A percentile compares a stretch with the other conserved stretches of the same genome.
phyloP scores from a whole-genome alignment of 139 green algal genomes.

The Diplosphaera chodatii region DNA sequence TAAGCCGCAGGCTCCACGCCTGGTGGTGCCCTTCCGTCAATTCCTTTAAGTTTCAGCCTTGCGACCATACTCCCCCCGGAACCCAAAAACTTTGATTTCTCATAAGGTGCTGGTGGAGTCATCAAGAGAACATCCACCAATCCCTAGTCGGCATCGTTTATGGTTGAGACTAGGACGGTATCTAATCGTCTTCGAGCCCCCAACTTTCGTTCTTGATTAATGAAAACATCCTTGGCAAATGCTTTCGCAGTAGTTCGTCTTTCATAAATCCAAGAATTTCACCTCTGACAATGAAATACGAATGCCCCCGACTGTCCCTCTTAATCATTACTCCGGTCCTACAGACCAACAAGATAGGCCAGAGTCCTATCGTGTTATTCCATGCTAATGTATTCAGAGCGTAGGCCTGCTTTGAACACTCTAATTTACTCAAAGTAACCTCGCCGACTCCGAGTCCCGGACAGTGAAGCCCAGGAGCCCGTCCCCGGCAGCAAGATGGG shows the following conservation, averaged over 20 bases:
- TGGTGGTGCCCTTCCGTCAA: slow-evolving; percentile 95
- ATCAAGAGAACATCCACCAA: slow-evolving; percentile 93
- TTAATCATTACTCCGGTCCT: slow-evolving; percentile 99
- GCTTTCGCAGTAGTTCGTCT: slow-evolving; percentile 99
- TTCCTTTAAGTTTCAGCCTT: slow-evolving; percentile 94
- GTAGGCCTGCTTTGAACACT: slow-evolving; percentile 96
- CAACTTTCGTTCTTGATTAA: slow-evolving; percentile 99
- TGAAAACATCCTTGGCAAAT: slow-evolving; percentile 99
- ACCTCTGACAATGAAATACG: slow-evolving; percentile 99
- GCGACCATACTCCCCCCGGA: slow-evolving; percentile 95
- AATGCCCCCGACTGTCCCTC: slow-evolving; percentile 99
- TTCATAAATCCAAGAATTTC: slow-evolving; percentile 99
- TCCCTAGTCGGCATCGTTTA: slow-evolving; percentile 99
- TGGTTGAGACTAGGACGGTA: slow-evolving; percentile 99
- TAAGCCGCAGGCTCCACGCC: slow-evolving; percentile 91
- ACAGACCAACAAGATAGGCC: slow-evolving; percentile 95
- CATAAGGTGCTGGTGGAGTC: slow-evolving; percentile 95
- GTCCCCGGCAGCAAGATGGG: slow-evolving; percentile 78
- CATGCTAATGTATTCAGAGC: slow-evolving; percentile 98
- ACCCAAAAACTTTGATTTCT: slow-evolving; percentile 99
- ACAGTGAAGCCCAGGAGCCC: slow-evolving; percentile 81
- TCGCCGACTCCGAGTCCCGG: slow-evolving; percentile 72
- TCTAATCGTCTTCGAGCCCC: slow-evolving; percentile 99
- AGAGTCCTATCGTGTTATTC: slow-evolving; percentile 99
- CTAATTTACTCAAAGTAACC: slow-evolving; percentile 98